Evolutionary conservation across 768 basidiomycete species (phyloP), one percentile per base, ranked within the genome.

Genomic region (Lentinula edodes): DNA sequence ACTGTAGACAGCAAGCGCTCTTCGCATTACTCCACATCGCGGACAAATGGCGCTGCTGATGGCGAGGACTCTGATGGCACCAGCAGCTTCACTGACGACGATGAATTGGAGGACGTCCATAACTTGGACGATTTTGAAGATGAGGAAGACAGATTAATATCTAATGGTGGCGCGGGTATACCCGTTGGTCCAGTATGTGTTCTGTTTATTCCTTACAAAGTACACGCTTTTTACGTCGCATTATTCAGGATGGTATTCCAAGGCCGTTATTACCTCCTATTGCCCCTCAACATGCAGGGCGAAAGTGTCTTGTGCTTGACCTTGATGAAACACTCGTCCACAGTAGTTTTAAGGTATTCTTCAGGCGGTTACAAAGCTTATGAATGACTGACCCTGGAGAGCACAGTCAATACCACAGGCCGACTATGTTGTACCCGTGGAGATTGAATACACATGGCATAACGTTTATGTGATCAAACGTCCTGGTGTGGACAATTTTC

Each of bases 401-500:
- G 20, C 8, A 43, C 46, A 98, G 95, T 91, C 95, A 59, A 93
- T 98, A 67, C 83, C 82, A 65, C 91, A 94, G 69, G 95, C 96
- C 35, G 97, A 99, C 78, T 99, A 94, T 74, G 93, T 98, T 64
- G 96, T 99, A 3, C 97, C 97, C 5, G 97, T 99, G 28, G 97
- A 98, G 75, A 99, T 99, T 64, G 97, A 99, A 71, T 95, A 92
- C 66, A 91, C 97, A 70, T 92, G 90, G 84, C 97, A 99, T 73
- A 98, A 99, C 70, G 95, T 98, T 66, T 98, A 98, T 75, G 97
- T 98, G 53, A 92, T 98, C 75, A 98, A 98, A 75, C 89, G 97
- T 55, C 97, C 97, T 8, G 97, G 97, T 15, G 97, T 99, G 15
- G 97, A 99, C 72, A 89, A 88, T 70, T 99, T 98, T 75, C 77